Base-by-base conservation (phyloP, 371 early-diverging fungal genomes). In the Rhizopus delemar region DNA sequence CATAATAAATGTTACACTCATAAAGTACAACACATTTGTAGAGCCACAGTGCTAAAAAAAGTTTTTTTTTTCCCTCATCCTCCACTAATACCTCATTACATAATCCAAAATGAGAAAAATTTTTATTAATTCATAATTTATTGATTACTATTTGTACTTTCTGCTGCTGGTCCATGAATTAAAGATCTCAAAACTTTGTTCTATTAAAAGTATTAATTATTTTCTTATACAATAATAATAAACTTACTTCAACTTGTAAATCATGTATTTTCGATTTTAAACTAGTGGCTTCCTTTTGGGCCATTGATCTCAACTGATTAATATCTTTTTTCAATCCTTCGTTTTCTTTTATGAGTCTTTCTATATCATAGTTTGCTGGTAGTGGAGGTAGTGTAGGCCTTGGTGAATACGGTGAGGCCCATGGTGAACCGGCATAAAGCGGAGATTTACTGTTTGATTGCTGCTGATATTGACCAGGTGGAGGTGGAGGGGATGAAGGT, bases 151-250 rank as follows among this genome's bases (percentile, higher is more conserved):
- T 51, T 22, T 22, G 22, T 22, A 22, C 22, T 22, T 39, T 39
- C 39, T 15, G 53, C n/a, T 22, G 39, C 16, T 6, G 53, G 13
- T 15, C 46, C 22, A 45, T 67, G 62, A 32, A 72, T 69, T 12
- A 72, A 50, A 4, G 73, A 72, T 16, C 73, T 31, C 43, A 72
- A 34, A 13, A 69, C 66, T 58, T 72, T 69, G 38, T 72, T 72
- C 72, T 72, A 65, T 22, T 28, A 31, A 33, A 29, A 41, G 15
- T 45, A 34, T 45, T 13, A 43, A 28, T 51, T 2, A 28, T 28
- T 31, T 22, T 34, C 15, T 22, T 57, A 11, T 31, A 34, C 33
- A 34, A 36, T 29, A 2, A 12, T 5, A 0, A 4, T 51, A 9
- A 9, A 8, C 35, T 62, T 68, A 72, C 72, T 59, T 72, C 69